A percentile compares a stretch with the other conserved stretches of the same genome.
Evolutionary conservation across 805 yeast genomes (phyloP).

Genomic region (Candida vaughaniae): DNA sequence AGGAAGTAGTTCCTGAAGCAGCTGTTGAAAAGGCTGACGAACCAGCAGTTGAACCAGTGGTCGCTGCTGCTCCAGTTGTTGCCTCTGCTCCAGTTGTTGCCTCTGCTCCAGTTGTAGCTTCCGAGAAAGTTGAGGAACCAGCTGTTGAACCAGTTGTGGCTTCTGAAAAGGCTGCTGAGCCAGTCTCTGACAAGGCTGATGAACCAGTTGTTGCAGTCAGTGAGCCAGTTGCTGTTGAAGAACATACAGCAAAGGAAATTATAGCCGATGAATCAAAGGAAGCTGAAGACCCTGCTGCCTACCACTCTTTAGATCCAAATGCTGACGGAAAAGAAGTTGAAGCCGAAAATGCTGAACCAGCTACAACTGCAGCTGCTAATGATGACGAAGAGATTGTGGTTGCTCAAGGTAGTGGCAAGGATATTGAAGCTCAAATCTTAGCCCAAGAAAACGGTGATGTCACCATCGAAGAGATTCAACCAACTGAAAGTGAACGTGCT

Average conservation of each 20-base stretch:
- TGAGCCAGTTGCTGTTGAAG: slow-evolving; percentile 1
- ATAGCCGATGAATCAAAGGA: background rate
- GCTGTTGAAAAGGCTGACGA: slow-evolving; percentile 3
- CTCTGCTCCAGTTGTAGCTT: slow-evolving; percentile 10
- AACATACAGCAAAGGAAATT: too few species aligned
- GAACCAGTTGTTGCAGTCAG: slow-evolving; percentile 2
- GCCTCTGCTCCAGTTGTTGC: slow-evolving; percentile 14
- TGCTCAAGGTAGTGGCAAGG: slow-evolving; percentile 36
- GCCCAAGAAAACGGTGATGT: slow-evolving; percentile 37
- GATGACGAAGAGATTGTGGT: slow-evolving; percentile 38
- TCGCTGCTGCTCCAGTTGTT: slow-evolving; percentile 12
- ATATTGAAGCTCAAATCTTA: slow-evolving; percentile 32
- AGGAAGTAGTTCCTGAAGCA: background rate
- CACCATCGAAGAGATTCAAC: slow-evolving; percentile 42
- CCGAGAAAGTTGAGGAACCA: background rate
- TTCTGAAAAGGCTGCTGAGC: slow-evolving; percentile 9
- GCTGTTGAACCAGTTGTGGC: slow-evolving; percentile 11
- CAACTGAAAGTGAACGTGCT: slow-evolving; percentile 38
- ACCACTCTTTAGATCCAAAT: slow-evolving; percentile 22
- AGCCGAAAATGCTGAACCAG: slow-evolving; percentile 8
- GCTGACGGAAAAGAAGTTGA: slow-evolving; percentile 17
- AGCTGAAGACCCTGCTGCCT: slow-evolving; percentile 6
- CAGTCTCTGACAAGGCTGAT: slow-evolving; percentile 5
- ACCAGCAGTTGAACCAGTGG: slow-evolving; percentile 11
- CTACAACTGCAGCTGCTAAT: slow-evolving; percentile 2